These are phyloP conservation scores for Schwanniomyces pseudopolymorphus DNA, from an alignment of 805 yeast species.

Conservation along the genomic window DNA sequence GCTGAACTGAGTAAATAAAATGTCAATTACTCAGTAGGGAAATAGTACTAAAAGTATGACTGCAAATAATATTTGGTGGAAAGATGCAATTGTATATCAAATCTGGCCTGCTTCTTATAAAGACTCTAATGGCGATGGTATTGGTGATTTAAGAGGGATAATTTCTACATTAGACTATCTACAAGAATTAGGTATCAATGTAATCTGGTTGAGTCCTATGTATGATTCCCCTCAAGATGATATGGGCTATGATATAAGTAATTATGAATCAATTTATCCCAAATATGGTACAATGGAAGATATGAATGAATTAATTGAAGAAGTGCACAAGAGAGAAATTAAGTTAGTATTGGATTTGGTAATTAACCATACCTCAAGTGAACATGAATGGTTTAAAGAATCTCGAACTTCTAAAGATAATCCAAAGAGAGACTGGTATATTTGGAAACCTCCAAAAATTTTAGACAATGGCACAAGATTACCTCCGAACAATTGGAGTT, in stretches of 20 bases:
- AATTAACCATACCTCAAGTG: slow-evolving; percentile 56
- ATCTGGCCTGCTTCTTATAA: slow-evolving; percentile 62
- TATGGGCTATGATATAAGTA: slow-evolving; percentile 62
- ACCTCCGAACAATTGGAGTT: slow-evolving; percentile 60
- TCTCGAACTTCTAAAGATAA: slow-evolving; percentile 49
- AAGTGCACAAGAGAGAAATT: slow-evolving; percentile 49
- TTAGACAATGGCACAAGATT: slow-evolving; percentile 49
- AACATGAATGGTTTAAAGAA: slow-evolving; percentile 60
- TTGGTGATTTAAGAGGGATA: slow-evolving; percentile 58
- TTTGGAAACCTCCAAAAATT: slow-evolving; percentile 53
- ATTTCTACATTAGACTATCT: slow-evolving; percentile 52
- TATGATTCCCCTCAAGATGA: slow-evolving; percentile 60
- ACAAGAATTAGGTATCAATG: slow-evolving; percentile 48
- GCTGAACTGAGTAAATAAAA: not conserved
- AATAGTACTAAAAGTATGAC: too few relatives aligned
- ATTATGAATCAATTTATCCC: slow-evolving; percentile 52
- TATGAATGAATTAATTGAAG: slow-evolving; percentile 48
- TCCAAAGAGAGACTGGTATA: slow-evolving; percentile 62
- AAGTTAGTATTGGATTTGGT: slow-evolving; percentile 56
- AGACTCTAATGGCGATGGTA: slow-evolving; percentile 59
- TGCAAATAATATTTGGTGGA: slow-evolving; percentile 47
- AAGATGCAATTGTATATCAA: slow-evolving; percentile 58
- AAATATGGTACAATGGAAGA: slow-evolving; percentile 56
- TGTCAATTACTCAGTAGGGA: too few relatives aligned
- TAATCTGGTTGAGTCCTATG: slow-evolving; percentile 59